Percentiles rank a stretch among this genome's conserved stretches.
phyloP scores from a whole-genome alignment of 2,329 filamentous ascomycete species.

The Thermothelomyces thermophilus region DNA sequence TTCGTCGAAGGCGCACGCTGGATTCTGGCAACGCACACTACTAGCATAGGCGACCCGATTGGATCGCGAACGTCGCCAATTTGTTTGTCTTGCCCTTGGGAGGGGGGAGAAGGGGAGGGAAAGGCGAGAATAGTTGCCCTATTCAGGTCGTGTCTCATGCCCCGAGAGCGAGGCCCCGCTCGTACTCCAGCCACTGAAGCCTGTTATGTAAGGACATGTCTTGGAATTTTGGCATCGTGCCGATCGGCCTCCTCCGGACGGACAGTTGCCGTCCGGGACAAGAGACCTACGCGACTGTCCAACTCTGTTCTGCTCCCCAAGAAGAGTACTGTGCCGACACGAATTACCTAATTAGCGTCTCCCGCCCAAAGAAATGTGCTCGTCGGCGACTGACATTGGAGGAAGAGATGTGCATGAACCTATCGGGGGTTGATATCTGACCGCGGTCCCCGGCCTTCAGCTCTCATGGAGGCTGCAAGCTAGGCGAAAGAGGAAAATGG shows the following conservation, averaged over 20 bases:
- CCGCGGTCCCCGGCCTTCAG: slow-evolving; percentile 14
- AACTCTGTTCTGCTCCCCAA: too few relatives aligned
- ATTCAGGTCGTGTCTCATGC: too few relatives aligned
- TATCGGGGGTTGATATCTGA: background rate
- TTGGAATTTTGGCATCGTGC: background rate
- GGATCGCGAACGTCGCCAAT: background rate
- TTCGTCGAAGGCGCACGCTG: background rate
- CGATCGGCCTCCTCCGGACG: background rate
- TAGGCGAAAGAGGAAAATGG: slow-evolving; percentile 6
- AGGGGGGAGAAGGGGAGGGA: too few relatives aligned
- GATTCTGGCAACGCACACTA: background rate
- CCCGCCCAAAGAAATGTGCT: too few relatives aligned
- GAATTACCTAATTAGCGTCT: too few relatives aligned
- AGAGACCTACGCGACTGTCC: too few relatives aligned
- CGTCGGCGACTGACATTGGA: background rate
- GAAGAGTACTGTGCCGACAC: too few relatives aligned
- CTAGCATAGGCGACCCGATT: too few relatives aligned
- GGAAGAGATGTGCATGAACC: background rate
- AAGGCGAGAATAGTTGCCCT: too few relatives aligned
- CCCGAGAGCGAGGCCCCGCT: background rate
- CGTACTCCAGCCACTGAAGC: background rate
- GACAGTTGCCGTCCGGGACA: background rate
- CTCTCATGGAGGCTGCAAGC: slow-evolving; percentile 16
- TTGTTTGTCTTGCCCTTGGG: background rate
- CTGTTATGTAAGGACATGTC: background rate